These are phyloP conservation scores for Eleusine indica DNA, from an alignment of 176 grass and related monocot genomes.

Conservation along the genomic window DNA sequence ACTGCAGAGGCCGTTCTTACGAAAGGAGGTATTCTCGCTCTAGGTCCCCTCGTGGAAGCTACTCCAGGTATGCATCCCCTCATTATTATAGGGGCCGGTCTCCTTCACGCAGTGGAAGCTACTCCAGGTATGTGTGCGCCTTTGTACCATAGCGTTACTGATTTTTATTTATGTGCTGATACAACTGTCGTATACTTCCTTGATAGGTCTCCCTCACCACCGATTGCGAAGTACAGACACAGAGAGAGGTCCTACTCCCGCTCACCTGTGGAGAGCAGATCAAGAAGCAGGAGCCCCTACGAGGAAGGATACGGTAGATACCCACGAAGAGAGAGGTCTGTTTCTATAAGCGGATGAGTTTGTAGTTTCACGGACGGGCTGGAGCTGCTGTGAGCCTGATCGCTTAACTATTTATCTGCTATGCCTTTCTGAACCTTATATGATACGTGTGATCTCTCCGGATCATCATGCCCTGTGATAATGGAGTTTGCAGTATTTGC, in stretches of 20 bases:
- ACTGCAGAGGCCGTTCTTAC: constrained; percentile 47
- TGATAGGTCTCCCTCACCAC: constrained; percentile 60
- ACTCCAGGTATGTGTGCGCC: constrained; percentile 45
- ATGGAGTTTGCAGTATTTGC: not conserved
- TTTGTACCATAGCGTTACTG: not conserved
- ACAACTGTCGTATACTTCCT: not conserved
- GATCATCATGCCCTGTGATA: not conserved
- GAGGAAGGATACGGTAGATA: constrained; percentile 19
- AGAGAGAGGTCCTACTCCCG: constrained; percentile 49
- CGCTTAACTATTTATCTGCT: not conserved
- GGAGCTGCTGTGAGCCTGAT: not conserved
- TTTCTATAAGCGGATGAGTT: constrained; percentile 47
- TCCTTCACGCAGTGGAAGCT: constrained; percentile 47
- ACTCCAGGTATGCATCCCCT: constrained; percentile 52
- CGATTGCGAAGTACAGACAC: constrained; percentile 16
- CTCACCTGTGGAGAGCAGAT: constrained; percentile 53
- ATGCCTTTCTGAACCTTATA: not conserved
- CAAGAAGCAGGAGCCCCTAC: constrained; percentile 50
- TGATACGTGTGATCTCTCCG: not conserved
- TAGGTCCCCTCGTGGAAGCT: constrained; percentile 41
- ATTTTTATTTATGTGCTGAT: not conserved
- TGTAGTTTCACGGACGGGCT: not conserved
- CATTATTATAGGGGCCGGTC: constrained; percentile 45
- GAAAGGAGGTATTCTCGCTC: constrained; percentile 45
- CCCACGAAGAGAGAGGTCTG: constrained; percentile 37